phyloP scores from a whole-genome alignment of 164 flowering plant genomes.

The Paratinospora sagittata region DNA sequence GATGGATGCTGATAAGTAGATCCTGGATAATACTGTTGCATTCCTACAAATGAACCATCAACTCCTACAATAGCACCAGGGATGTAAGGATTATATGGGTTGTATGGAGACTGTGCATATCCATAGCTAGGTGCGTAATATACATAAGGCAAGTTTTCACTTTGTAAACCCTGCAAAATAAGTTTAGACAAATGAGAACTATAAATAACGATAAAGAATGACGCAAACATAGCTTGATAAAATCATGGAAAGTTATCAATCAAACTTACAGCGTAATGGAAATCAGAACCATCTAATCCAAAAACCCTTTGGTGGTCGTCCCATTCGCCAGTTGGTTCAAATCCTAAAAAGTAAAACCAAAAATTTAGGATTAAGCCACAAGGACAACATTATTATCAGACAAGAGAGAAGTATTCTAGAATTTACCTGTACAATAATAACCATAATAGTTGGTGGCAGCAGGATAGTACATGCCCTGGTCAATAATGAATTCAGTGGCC shows the following conservation, averaged over 20 bases:
- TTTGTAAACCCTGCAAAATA: conserved; percentile 58
- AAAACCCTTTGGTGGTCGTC: conserved; percentile 69
- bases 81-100: conserved; percentile 84
- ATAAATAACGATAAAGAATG: neutral
- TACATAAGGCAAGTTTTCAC: conserved; percentile 68
- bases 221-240: neutral
- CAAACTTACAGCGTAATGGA: conserved; percentile 57
- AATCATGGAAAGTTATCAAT: neutral
- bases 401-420: neutral
- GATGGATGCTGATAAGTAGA: conserved; percentile 45
- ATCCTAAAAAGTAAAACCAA: conserved; percentile 37
- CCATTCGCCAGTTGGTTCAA: conserved; percentile 69
- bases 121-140: conserved; percentile 81
- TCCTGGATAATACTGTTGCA: conserved; percentile 52
- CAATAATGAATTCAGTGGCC: conserved; percentile 56
- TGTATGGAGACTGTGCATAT: conserved; percentile 76
- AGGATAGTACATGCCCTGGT: conserved; percentile 69
- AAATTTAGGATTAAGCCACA: neutral
- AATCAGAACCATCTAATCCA: conserved; percentile 68
- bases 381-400: neutral
- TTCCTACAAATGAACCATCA: conserved; percentile 50
- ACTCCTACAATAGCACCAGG: conserved; percentile 74
- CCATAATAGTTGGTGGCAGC: conserved; percentile 61
- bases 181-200: neutral
- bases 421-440: conserved; percentile 79